Evolutionary conservation across 73 alveolate genomes (phyloP).

Genomic region (Tetrahymena malaccensis): DNA sequence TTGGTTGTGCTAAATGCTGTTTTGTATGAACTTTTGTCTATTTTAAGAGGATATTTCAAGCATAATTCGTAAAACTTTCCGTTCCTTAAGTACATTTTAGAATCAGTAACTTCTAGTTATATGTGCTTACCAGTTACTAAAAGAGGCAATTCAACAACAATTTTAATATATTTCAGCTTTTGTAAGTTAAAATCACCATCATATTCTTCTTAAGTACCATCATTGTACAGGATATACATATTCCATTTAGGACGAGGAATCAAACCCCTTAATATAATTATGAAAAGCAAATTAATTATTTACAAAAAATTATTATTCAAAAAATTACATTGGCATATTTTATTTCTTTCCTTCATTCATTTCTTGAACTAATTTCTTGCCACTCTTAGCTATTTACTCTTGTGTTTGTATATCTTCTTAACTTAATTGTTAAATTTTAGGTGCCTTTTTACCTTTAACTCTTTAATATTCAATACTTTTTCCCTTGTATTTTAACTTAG

Average conservation of each 20-base stretch:
- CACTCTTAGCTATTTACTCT: slow-evolving; percentile 2
- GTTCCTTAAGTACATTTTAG: slow-evolving; percentile 4
- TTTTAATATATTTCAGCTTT: neutral
- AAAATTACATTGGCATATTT: neutral
- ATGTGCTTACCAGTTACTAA: slow-evolving; percentile 42
- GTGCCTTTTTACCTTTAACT: slow-evolving; percentile 52
- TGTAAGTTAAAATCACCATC: slow-evolving; percentile 10
- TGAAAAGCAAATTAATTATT: neutral
- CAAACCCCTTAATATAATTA: neutral
- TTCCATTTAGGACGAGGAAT: slow-evolving; percentile 30
- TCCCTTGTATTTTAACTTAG: slow-evolving; percentile 47
- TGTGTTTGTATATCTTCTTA: slow-evolving; percentile 36
- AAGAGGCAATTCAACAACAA: slow-evolving; percentile 9
- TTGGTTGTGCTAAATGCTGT: slow-evolving; percentile 16
- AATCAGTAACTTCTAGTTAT: slow-evolving; percentile 1
- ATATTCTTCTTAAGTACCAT: slow-evolving; percentile 23
- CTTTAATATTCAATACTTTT: slow-evolving; percentile 36
- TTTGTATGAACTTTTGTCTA: neutral
- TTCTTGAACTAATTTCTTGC: slow-evolving; percentile 8
- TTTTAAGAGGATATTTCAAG: slow-evolving; percentile 16
- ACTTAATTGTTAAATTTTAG: slow-evolving; percentile 26
- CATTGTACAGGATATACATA: neutral
- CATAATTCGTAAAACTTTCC: slow-evolving; percentile 25
- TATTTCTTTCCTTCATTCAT: slow-evolving; percentile 28
- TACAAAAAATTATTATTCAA: neutral